These are phyloP conservation scores for Avicennia marina DNA, from an alignment of 257 asterid genomes.

Conservation along the genomic window DNA sequence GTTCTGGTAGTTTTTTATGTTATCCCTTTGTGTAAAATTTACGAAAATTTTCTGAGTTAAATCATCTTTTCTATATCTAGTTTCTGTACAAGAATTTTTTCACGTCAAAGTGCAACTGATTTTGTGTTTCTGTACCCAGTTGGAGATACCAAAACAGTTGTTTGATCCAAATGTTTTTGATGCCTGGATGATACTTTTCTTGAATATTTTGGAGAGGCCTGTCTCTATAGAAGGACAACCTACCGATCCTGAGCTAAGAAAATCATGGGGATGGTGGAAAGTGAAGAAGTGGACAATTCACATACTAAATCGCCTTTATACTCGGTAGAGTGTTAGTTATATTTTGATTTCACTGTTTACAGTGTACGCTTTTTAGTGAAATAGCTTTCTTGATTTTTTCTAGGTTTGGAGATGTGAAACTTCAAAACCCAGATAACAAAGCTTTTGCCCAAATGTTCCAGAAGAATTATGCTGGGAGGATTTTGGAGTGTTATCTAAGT, in stretches of 20 bases:
- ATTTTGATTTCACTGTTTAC: not conserved
- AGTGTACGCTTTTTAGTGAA: no score
- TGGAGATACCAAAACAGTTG: slow-evolving; percentile 94
- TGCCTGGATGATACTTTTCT: slow-evolving; percentile 94
- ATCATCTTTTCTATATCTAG: no score
- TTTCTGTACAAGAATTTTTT: no score
- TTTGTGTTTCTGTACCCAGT: slow-evolving; percentile 33
- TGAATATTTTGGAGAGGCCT: slow-evolving; percentile 88
- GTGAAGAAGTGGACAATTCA: slow-evolving; percentile 98
- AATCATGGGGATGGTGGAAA: slow-evolving; percentile 99
- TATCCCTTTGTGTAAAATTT: no score
- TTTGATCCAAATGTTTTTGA: slow-evolving; percentile 84
- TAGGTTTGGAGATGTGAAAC: slow-evolving; percentile 93
- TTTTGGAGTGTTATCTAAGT: slow-evolving; percentile 90
- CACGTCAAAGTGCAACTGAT: slow-evolving; percentile 7
- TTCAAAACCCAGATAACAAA: slow-evolving; percentile 89
- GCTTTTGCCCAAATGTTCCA: slow-evolving; percentile 98
- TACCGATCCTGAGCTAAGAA: slow-evolving; percentile 77
- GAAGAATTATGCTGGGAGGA: slow-evolving; percentile 90
- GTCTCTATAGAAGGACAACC: slow-evolving; percentile 95
- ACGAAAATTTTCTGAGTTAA: no score
- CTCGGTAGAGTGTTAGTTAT: slow-evolving; percentile 48
- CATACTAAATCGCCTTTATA: slow-evolving; percentile 85
- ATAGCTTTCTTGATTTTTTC: slow-evolving; percentile 11
- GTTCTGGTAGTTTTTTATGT: not conserved